A percentile compares a stretch with the other conserved stretches of the same genome.
Conservation (phyloP, 495 filamentous ascomycete genomes). For the Penicillium cataractarum region DNA sequence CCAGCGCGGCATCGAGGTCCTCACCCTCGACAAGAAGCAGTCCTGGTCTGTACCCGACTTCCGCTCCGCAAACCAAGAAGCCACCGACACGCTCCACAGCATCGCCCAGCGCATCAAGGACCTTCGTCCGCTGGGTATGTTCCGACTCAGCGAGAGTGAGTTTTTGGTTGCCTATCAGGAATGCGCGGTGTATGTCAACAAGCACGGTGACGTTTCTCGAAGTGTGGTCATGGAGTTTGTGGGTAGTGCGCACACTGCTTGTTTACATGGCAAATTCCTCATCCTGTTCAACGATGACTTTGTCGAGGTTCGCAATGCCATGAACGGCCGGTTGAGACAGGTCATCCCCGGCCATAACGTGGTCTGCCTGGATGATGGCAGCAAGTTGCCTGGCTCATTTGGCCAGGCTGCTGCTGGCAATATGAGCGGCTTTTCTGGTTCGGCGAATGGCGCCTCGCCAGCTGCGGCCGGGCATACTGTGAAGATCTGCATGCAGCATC, state of each 20-base stretch:
- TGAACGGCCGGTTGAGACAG: constrained; percentile 91
- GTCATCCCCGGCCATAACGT: constrained; percentile 91
- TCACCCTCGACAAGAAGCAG: constrained; percentile 95
- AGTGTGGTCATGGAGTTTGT: constrained; percentile 97
- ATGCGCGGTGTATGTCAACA: constrained; percentile 96
- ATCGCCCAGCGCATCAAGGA: constrained; percentile 80
- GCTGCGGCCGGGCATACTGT: constrained; percentile 59
- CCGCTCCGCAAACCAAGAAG: constrained; percentile 49
- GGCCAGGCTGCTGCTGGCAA: constrained; percentile 35
- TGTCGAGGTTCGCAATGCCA: constrained; percentile 93
- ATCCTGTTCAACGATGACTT: constrained; percentile 90
- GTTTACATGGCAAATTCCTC: constrained; percentile 73
- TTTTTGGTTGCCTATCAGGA: constrained; percentile 94
- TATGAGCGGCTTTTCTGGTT: constrained; percentile 29
- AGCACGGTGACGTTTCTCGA: constrained; percentile 92
- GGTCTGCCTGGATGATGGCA: constrained; percentile 84
- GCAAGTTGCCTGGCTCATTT: constrained; percentile 47
- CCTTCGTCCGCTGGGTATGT: constrained; percentile 91
- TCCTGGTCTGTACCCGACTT: constrained; percentile 89
- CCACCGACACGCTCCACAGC: constrained; percentile 69
- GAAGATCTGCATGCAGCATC: constrained; percentile 95
- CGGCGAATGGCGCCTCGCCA: constrained; percentile 34
- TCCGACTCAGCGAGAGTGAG: constrained; percentile 88
- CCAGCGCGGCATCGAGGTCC: constrained; percentile 89
- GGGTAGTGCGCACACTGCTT: constrained; percentile 83